Base-by-base conservation (phyloP, 306 rosid species). In the Ormosia semicastrata region DNA sequence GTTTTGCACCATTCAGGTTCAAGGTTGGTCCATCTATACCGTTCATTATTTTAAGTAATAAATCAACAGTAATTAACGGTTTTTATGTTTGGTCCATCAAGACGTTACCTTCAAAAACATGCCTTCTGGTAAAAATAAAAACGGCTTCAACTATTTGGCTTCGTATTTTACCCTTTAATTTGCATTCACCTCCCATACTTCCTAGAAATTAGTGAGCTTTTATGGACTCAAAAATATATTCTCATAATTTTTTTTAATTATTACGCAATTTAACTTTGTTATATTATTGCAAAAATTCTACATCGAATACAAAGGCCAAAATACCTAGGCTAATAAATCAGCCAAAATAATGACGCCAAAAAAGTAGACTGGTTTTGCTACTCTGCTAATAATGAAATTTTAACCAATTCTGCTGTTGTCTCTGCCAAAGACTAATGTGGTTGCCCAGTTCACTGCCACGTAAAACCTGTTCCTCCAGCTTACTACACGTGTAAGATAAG, bases 391-490 rank as follows among this genome's bases (percentile, higher is more conserved):
- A 54, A 4, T 75, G 24, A 62, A 66, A 12, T 39, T 75, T 85
- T 68, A 95, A 53, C 94, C 98, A 11, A 95, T 95, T 62, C 98
- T 85, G 13, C 89, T 84, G 88, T 91, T 95, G 71, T 95, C 99
- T 90, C 99, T 86, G 83, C 99, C 99, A 18, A 95, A 93, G 6
- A 95, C 95, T 1, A 95, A 80, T 14, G 99, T 95, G 77, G 99
- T 95, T 33, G 90, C 97, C 99, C 99, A 95, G 86, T 95, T 95
- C 15, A 90, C 89, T 12, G 97, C 98, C 82, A 95, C 99, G 66
- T 95, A 95, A 39, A 95, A 84, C 87, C 99, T 93, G 93, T 95
- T 95, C 88, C 99, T 95, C 99, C 99, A 95, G 84, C 99, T 95
- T 43, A 93, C 62, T 8, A 95, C 99, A 29, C 98, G 94, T 8